Evolutionary conservation across 108 stramenopile species (phyloP), one percentile per base, ranked within the genome.

Genomic region (Schizochytrium sp.): DNA sequence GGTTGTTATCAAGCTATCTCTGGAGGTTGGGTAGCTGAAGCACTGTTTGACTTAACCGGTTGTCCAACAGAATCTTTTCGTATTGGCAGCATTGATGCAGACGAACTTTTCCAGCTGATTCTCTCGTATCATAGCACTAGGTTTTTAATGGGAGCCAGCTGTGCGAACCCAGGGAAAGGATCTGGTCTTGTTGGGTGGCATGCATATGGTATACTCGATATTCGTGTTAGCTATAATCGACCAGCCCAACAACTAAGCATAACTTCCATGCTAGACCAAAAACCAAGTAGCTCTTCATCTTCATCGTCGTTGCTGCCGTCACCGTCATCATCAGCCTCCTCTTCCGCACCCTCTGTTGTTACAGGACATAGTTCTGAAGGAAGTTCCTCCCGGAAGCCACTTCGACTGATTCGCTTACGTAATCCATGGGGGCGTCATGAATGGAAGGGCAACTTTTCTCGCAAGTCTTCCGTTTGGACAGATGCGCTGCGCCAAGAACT

Each of bases 391-490:
- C 45, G 50, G 4, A 88, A 88, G 61, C 76, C 91, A n/a, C 64
- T 88, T 12, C 57, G 60, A 3, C 64, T 93, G 12, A 15, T 93
- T 19, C 5, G 53, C n/a, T 72, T 93, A 13, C 91, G 92, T 46
- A 93, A 93, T 64, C 92, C 92, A 4, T 88, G 87, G 47, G 88
- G 88, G 56, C 47, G 61, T 19, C n/a, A 61, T 46, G 92, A 93
- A 88, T 93, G 92, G 92, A 88, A 57, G 44, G 92, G 92, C 46
- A 88, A 88, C 88, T 93, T 91, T 91, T 45, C 53, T 28, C 91
- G 91, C 47, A 41, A 60, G 40, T 89, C 88, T 57, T 19, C 56
- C 46, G 50, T 41, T 41, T 93, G 92, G 92, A 91, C 92, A 45
- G 42, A 28, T 42, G 83, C 42, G 44, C 44, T 93, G 15, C 83